Conservation (phyloP, 768 basidiomycete species). For the Boletus pseudo-olivaceus region DNA sequence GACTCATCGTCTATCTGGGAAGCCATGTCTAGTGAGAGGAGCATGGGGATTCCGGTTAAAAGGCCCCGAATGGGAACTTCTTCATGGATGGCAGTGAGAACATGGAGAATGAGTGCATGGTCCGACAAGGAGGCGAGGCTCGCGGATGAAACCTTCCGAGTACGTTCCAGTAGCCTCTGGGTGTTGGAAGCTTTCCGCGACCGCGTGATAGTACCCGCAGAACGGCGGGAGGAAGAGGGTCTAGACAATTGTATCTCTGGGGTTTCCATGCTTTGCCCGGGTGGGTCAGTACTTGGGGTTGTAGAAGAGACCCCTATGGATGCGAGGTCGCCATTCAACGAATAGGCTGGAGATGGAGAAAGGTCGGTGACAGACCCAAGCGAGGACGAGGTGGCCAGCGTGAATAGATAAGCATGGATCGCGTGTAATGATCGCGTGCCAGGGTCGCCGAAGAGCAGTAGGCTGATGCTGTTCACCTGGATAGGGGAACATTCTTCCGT, state of each 20-base stretch:
- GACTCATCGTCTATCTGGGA: constrained; percentile 41
- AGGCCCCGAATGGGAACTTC: constrained; percentile 73
- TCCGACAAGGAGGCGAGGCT: constrained; percentile 66
- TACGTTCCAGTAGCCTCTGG: constrained; percentile 48
- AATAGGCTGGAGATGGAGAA: constrained; percentile 41
- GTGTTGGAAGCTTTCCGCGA: constrained; percentile 56
- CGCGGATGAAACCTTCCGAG: constrained; percentile 39
- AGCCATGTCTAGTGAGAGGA: constrained; percentile 66
- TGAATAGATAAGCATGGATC: constrained; percentile 76
- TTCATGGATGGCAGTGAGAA: constrained; percentile 65
- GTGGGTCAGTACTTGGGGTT: constrained; percentile 30
- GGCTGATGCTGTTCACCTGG: constrained; percentile 43
- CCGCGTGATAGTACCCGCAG: constrained; percentile 47
- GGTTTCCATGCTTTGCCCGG: constrained; percentile 19
- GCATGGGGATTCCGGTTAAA: constrained; percentile 80
- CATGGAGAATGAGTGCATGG: constrained; percentile 64
- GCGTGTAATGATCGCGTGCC: constrained; percentile 75
- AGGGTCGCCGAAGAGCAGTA: constrained; percentile 54
- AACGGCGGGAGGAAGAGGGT: constrained; percentile 43
- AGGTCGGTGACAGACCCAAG: constrained; percentile 46
- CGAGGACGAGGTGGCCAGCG: constrained; percentile 67
- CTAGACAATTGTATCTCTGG: constrained; percentile 28
- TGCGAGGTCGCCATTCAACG: constrained; percentile 29
- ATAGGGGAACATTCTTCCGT: constrained; percentile 46
- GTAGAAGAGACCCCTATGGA: constrained; percentile 30